Percentiles rank a stretch among this genome's conserved stretches.
Evolutionary conservation across 306 rosid genomes (phyloP).

Genomic region (Heteromeles arbutifolia): DNA sequence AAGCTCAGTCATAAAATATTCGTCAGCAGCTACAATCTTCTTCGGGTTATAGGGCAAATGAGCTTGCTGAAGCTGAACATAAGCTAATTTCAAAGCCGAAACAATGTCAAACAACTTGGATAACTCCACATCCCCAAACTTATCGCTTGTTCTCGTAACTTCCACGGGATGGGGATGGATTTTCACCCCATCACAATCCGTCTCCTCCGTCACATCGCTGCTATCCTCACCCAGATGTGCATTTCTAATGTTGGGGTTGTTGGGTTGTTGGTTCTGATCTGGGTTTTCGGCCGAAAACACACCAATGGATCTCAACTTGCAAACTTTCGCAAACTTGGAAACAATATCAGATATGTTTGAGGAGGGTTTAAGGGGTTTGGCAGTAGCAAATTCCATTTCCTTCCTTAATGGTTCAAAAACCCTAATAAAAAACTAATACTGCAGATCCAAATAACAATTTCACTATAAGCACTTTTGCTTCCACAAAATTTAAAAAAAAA

Average conservation of each 20-base stretch:
- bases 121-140: conserved; percentile 25
- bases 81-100: conserved; percentile 64
- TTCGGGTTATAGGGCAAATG: conserved; percentile 66
- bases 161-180: conserved; percentile 41
- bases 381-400: conserved; percentile 40
- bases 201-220: conserved; percentile 29
- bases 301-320: conserved; percentile 71
- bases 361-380: conserved; percentile 49
- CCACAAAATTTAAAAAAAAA: not conserved
- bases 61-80: conserved; percentile 76
- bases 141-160: conserved; percentile 14
- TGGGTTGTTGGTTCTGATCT: conserved; percentile 20
- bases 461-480: not conserved
- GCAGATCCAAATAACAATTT: conserved; percentile 15
- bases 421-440: conserved; percentile 8
- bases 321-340: conserved; percentile 60
- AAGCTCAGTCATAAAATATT: conserved; percentile 53
- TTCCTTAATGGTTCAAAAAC: conserved; percentile 13
- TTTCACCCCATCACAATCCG: conserved; percentile 25
- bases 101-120: conserved; percentile 48
- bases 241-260: conserved; percentile 24
- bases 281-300: conserved; percentile 50
- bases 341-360: conserved; percentile 67
- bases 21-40: conserved; percentile 67
- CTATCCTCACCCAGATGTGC: conserved; percentile 20